These are phyloP conservation scores for Globisporangium emineosum DNA, from an alignment of 352 stramenopile species.

Conservation along the genomic window DNA sequence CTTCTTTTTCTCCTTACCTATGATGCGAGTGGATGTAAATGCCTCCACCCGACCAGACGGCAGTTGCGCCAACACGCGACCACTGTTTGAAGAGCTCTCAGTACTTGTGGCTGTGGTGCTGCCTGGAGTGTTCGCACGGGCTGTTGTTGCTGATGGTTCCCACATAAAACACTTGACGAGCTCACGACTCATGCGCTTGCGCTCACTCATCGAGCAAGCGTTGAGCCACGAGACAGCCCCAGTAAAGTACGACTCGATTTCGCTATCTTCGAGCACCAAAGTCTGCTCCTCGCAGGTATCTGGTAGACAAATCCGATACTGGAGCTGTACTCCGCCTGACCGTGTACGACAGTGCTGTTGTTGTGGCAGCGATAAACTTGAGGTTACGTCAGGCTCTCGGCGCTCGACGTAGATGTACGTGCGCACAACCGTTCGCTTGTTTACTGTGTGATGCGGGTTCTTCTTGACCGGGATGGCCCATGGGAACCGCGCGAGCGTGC, in stretches of 20 bases:
- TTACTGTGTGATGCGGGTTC: conserved; percentile 37
- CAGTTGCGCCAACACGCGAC: conserved; percentile 30
- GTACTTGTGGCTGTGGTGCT: neutral
- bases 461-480: conserved; percentile 33
- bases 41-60: conserved; percentile 26
- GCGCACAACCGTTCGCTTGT: conserved; percentile 34
- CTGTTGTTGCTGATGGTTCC: conserved; percentile 12
- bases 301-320: conserved; percentile 46
- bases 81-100: neutral
- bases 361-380: neutral
- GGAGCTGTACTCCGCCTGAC: conserved; percentile 12
- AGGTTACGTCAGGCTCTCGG: conserved; percentile 3
- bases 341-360: neutral
- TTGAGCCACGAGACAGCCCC: conserved; percentile 31
- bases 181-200: conserved; percentile 21
- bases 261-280: conserved; percentile 36
- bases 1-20: conserved; percentile 13
- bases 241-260: conserved; percentile 54
- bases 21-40: conserved; percentile 9
- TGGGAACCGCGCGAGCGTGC: conserved; percentile 41
- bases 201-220: conserved; percentile 11
- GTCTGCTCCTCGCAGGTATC: conserved; percentile 51
- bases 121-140: neutral
- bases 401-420: conserved; percentile 63
- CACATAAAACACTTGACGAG: conserved; percentile 36